Percentiles rank a stretch among this genome's conserved stretches.
Conservation (phyloP, 2,329 filamentous ascomycete genomes). For the Purpureocillium lavendulum region DNA sequence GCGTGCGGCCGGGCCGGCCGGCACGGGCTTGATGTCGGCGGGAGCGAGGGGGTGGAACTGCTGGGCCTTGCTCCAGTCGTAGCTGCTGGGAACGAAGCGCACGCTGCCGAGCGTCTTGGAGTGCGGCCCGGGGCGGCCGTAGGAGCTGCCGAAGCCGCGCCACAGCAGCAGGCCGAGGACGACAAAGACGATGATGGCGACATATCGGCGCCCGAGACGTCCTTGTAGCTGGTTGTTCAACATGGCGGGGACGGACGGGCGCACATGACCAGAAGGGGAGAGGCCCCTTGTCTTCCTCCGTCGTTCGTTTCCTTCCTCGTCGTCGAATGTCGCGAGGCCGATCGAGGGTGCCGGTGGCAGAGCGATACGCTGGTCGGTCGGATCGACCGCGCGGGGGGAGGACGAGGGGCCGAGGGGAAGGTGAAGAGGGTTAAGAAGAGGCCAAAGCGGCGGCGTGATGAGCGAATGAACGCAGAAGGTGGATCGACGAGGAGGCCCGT, state of each 20-base stretch:
- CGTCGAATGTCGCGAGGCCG: constrained; percentile 3
- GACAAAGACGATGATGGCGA: constrained; percentile 19
- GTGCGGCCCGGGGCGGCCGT: constrained; percentile 7
- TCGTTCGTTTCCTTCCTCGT: too few species aligned
- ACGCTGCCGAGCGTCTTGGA: background rate
- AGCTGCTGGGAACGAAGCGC: constrained; percentile 24
- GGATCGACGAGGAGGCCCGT: too few species aligned
- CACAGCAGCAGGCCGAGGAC: constrained; percentile 18
- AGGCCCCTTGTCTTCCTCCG: too few species aligned
- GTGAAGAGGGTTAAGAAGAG: too few species aligned
- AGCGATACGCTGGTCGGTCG: too few species aligned
- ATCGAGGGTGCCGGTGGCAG: background rate
- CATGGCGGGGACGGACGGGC: constrained; percentile 13
- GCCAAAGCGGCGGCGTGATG: too few species aligned
- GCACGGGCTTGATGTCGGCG: constrained; percentile 21
- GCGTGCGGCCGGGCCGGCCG: constrained; percentile 22
- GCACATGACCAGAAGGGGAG: background rate
- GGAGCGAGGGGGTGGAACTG: constrained; percentile 24
- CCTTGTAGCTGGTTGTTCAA: constrained; percentile 20
- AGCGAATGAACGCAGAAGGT: too few species aligned
- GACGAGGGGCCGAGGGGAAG: background rate
- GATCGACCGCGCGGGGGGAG: background rate
- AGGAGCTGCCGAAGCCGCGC: constrained; percentile 13
- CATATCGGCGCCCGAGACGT: constrained; percentile 22
- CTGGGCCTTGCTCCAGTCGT: constrained; percentile 27